These are phyloP conservation scores for Knufia petricola DNA, from an alignment of 2,329 filamentous ascomycete genomes.

Conservation along the genomic window DNA sequence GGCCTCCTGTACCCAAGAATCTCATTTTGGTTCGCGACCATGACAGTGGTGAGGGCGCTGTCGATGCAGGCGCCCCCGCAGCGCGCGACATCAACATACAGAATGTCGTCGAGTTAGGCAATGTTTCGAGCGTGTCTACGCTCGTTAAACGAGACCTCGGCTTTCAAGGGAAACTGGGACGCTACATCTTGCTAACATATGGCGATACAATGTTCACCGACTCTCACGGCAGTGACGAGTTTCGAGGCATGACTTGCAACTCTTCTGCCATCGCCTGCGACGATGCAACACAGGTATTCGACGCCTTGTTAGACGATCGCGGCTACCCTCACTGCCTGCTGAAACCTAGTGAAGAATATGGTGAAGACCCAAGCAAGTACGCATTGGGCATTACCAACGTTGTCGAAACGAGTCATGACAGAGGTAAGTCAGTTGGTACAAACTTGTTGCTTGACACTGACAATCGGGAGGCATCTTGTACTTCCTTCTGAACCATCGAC, in stretches of 20 bases:
- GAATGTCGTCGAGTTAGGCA: constrained; percentile 18
- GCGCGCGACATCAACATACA: not conserved
- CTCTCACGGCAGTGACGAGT: constrained; percentile 18
- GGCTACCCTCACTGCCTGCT: constrained; percentile 22
- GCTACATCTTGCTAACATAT: constrained; percentile 20
- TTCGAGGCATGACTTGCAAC: constrained; percentile 24
- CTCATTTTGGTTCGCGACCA: not conserved
- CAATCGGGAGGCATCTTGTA: constrained; percentile 16
- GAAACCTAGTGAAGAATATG: constrained; percentile 13
- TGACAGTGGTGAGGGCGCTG: not conserved
- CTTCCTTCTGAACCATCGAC: constrained; percentile 24
- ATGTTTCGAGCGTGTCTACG: constrained; percentile 21
- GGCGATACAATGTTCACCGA: constrained; percentile 23
- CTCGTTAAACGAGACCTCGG: constrained; percentile 23
- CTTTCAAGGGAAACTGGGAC: constrained; percentile 21
- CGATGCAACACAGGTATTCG: constrained; percentile 20
- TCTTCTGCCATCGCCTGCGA: constrained; percentile 20
- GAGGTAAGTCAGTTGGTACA: constrained; percentile 10
- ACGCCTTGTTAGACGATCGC: constrained; percentile 16
- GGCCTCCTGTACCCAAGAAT: not conserved
- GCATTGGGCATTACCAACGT: constrained; percentile 23
- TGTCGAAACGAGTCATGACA: constrained; percentile 16
- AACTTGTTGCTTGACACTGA: not conserved
- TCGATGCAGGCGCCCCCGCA: not conserved
- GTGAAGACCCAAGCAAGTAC: constrained; percentile 17